phyloP scores from a whole-genome alignment of 805 yeast genomes.

The Saccharomycopsis fibuligera region DNA sequence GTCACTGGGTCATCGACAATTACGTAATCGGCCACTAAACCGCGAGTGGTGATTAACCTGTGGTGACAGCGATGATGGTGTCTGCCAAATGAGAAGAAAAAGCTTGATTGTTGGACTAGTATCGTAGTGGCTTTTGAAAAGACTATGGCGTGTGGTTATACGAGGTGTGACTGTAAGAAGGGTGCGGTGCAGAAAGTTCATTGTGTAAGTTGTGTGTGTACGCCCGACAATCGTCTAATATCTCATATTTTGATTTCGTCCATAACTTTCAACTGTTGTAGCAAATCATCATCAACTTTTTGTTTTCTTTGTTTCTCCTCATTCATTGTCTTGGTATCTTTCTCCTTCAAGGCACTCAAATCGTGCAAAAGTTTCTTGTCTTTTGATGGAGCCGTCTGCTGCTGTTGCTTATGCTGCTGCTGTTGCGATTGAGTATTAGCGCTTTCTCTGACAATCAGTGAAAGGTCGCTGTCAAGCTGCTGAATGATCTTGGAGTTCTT shows the following conservation, averaged over 20 bases:
- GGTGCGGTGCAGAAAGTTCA: too few relatives aligned
- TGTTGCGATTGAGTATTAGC: not conserved
- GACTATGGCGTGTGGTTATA: not conserved
- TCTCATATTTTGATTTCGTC: conserved; percentile 1
- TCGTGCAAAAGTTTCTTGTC: too few relatives aligned
- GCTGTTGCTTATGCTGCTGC: not conserved
- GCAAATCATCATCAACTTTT: not conserved
- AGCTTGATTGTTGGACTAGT: not conserved
- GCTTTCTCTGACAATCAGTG: not conserved
- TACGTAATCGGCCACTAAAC: too few relatives aligned
- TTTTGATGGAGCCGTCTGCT: too few relatives aligned
- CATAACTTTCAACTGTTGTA: not conserved
- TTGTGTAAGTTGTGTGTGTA: not conserved
- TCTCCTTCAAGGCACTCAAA: not conserved
- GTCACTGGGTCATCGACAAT: too few relatives aligned
- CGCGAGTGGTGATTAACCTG: not conserved
- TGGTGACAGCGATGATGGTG: not conserved
- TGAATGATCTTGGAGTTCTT: conserved; percentile 7
- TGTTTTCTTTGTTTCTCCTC: not conserved
- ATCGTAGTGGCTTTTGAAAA: not conserved
- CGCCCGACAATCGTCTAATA: not conserved
- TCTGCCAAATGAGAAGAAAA: not conserved
- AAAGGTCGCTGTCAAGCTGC: not conserved
- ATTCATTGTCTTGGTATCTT: not conserved
- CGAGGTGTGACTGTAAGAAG: not conserved